phyloP scores from a whole-genome alignment of 2,329 filamentous ascomycete species.

The Aspergillus hiratsukae region DNA sequence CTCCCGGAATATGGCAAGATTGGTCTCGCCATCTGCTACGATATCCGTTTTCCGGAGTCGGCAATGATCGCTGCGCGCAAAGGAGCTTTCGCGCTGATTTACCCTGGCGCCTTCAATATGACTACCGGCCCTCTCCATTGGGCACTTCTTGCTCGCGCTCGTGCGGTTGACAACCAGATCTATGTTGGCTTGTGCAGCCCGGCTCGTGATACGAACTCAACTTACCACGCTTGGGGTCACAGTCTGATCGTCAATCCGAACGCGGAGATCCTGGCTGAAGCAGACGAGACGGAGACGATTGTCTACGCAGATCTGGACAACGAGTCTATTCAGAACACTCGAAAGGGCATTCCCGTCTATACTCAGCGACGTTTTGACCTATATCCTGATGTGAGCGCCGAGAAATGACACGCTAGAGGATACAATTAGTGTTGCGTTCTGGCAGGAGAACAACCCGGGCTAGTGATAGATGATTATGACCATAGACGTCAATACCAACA shows the following conservation, averaged over 20 bases:
- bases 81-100: constrained; percentile 82
- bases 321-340: constrained; percentile 65
- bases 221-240: constrained; percentile 90
- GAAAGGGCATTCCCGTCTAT: constrained; percentile 78
- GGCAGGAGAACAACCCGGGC: not conserved
- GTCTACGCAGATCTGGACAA: constrained; percentile 68
- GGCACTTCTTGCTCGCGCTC: constrained; percentile 73
- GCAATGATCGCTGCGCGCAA: constrained; percentile 82
- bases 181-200: constrained; percentile 93
- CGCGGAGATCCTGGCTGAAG: constrained; percentile 73
- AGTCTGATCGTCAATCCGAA: constrained; percentile 84
- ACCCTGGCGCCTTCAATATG: constrained; percentile 95
- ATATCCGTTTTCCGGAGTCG: constrained; percentile 92
- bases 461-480: constrained; percentile 23
- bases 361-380: constrained; percentile 89
- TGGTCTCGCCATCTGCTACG: constrained; percentile 92
- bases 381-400: constrained; percentile 80
- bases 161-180: constrained; percentile 89
- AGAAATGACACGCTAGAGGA: constrained; percentile 26
- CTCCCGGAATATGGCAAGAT: constrained; percentile 85
- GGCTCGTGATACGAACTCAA: constrained; percentile 69
- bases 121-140: constrained; percentile 92
- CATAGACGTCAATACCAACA: not conserved
- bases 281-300: constrained; percentile 72
- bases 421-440: constrained; percentile 1